Evolutionary conservation across 2,329 filamentous ascomycete genomes (phyloP), one percentile per base, ranked within the genome.

Genomic region (Colletotrichum truncatum): DNA sequence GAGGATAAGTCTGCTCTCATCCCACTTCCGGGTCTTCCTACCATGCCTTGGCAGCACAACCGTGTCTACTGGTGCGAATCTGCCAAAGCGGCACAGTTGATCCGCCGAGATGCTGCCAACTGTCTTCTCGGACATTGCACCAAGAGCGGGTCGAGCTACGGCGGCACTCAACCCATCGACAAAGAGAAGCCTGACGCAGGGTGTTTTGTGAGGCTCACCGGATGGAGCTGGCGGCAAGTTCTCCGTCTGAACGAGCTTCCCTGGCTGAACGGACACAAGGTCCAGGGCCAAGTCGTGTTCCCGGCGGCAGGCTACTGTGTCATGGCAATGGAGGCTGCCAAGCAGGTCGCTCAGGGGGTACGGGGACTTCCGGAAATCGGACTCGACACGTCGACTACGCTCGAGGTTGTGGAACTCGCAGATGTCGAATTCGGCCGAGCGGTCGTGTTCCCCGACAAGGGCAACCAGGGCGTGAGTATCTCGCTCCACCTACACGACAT

Each of bases 221-320:
- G 34, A 43, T 55, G 12, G 16, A 60, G 28, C 10, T 72, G 69
- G 69, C 68, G 71, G 5, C 67, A 70, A 30, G 65, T 63, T 25
- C 64, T 72, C 18, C 67, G 70, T 7, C 4, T 70, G 5, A 63
- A 46, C 7, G 73, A 78, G 58, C 67, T 71, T 9, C 65, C 69
- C 6, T 83, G 81, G 81, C 60, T 83, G 4, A 34, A 57, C 3
- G 75, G 79, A 23, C 80, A 84, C 46, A 60, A 67, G 14, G 51
- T 73, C 34, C 73, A 80, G 21, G 70, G 71, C 2, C 71, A 81
- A 28, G 71, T 76, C 14, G 73, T 85, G 5, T 82, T 83, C 54
- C 83, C 84, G 0, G 78, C 70, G 1, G 77, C 82, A 0, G 81
- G 75, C 0, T 84, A 82, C 67, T 52, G 82, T 1, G 71, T 74